These are phyloP conservation scores for Phytophthora europaea DNA, from an alignment of 352 stramenopile genomes.

Conservation along the genomic window DNA sequence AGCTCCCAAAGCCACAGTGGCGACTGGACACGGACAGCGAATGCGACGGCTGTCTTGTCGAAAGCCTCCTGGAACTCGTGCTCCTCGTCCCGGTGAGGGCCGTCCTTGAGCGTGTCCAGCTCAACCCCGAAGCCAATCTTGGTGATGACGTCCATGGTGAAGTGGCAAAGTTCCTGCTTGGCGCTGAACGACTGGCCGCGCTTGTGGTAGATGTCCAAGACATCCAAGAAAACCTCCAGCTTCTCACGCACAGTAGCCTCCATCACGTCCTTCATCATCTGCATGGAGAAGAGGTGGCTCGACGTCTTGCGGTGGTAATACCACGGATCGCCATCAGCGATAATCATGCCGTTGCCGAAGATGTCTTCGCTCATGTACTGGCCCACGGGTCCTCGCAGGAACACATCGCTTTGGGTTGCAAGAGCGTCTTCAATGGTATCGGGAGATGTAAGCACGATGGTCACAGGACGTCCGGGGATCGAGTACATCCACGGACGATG, in stretches of 20 bases:
- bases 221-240: constrained; percentile 34
- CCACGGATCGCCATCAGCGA: constrained; percentile 49
- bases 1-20: constrained; percentile 53
- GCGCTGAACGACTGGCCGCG: constrained; percentile 40
- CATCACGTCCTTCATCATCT: constrained; percentile 59
- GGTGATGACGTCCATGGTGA: constrained; percentile 70
- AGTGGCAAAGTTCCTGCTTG: constrained; percentile 54
- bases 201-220: constrained; percentile 26
- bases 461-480: constrained; percentile 43
- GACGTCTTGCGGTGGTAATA: constrained; percentile 75
- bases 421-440: constrained; percentile 56
- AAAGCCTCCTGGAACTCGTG: constrained; percentile 58
- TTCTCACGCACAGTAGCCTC: constrained; percentile 43
- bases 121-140: constrained; percentile 69
- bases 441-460: constrained; percentile 47
- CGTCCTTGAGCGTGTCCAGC: constrained; percentile 44
- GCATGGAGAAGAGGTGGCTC: constrained; percentile 84
- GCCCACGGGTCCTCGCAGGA: constrained; percentile 58
- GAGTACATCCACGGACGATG: constrained; percentile 48
- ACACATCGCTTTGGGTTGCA: constrained; percentile 66
- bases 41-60: constrained; percentile 34
- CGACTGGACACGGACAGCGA: constrained; percentile 38
- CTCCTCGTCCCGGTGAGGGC: constrained; percentile 37
- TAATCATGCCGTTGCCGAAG: constrained; percentile 63
- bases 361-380: constrained; percentile 53